Evolutionary conservation across 2,329 filamentous ascomycete species (phyloP).

Genomic region (Diaporthe vexans): DNA sequence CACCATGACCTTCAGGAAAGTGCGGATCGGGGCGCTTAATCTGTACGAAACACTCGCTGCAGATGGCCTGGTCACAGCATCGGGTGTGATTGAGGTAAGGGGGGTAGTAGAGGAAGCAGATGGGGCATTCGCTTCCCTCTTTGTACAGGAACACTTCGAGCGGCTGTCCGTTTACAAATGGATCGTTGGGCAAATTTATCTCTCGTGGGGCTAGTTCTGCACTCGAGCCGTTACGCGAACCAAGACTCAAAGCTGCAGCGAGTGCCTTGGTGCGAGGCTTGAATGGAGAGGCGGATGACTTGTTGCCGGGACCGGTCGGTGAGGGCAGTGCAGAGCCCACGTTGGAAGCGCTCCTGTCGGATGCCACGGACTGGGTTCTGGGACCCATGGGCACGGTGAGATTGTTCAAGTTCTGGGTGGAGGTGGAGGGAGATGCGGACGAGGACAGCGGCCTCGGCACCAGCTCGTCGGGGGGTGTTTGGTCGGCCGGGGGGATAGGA

Average conservation of each 20-base stretch:
- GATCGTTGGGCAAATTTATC: slow-evolving; percentile 83
- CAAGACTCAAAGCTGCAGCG: slow-evolving; percentile 81
- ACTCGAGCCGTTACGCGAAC: slow-evolving; percentile 80
- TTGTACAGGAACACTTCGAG: slow-evolving; percentile 96
- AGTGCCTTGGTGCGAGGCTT: slow-evolving; percentile 91
- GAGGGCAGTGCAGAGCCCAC: slow-evolving; percentile 73
- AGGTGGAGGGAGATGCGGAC: slow-evolving; percentile 62
- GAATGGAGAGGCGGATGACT: slow-evolving; percentile 72
- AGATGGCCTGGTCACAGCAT: slow-evolving; percentile 96
- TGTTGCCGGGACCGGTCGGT: slow-evolving; percentile 63
- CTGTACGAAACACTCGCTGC: slow-evolving; percentile 98
- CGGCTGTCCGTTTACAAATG: slow-evolving; percentile 93
- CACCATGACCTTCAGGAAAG: slow-evolving; percentile 82
- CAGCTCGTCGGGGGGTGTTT: slow-evolving; percentile 80
- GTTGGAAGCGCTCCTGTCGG: slow-evolving; percentile 76
- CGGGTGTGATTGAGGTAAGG: slow-evolving; percentile 94
- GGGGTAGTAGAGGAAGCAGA: slow-evolving; percentile 96
- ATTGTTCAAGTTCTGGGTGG: slow-evolving; percentile 75
- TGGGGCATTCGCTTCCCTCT: slow-evolving; percentile 89
- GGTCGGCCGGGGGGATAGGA: slow-evolving; percentile 86
- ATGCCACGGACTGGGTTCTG: slow-evolving; percentile 83
- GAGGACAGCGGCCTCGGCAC: slow-evolving; percentile 62
- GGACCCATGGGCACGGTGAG: slow-evolving; percentile 85
- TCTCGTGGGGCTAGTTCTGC: slow-evolving; percentile 83
- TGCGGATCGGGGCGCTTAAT: slow-evolving; percentile 96